Conservation (phyloP, 169 alveolate genomes). For the Eimeria acervulina region DNA sequence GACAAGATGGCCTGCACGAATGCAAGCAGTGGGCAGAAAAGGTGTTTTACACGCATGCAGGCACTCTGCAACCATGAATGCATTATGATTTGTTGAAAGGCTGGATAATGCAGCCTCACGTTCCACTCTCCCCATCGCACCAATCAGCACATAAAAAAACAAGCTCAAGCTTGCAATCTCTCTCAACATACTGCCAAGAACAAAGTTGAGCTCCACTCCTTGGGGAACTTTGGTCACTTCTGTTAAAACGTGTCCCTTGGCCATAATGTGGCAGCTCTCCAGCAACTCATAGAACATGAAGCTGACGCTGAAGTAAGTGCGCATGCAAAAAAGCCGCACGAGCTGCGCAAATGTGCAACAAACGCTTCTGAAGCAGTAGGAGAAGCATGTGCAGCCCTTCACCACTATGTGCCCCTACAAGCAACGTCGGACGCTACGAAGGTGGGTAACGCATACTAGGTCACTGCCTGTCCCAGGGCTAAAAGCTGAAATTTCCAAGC, state of each 20-base stretch:
- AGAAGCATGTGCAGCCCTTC: neutral
- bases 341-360: neutral
- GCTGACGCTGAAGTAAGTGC: neutral
- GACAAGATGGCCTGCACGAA: conserved; percentile 42
- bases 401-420: neutral
- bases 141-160: too few species aligned
- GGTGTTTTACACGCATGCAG: neutral
- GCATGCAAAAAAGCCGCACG: neutral
- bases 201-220: conserved; percentile 29
- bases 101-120: neutral
- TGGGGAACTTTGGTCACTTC: conserved; percentile 33
- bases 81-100: neutral
- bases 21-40: neutral
- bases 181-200: conserved; percentile 32
- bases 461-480: conserved; percentile 69
- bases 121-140: neutral
- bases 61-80: neutral
- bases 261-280: conserved; percentile 10
- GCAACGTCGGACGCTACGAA: neutral
- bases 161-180: neutral
- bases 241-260: neutral
- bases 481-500: conserved; percentile 66
- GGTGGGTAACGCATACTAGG: conserved; percentile 21
- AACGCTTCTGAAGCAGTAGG: neutral
- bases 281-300: conserved; percentile 46